Base-by-base conservation (phyloP, 2,329 filamentous ascomycete genomes). In the Cladosporium sphaerospermum region DNA sequence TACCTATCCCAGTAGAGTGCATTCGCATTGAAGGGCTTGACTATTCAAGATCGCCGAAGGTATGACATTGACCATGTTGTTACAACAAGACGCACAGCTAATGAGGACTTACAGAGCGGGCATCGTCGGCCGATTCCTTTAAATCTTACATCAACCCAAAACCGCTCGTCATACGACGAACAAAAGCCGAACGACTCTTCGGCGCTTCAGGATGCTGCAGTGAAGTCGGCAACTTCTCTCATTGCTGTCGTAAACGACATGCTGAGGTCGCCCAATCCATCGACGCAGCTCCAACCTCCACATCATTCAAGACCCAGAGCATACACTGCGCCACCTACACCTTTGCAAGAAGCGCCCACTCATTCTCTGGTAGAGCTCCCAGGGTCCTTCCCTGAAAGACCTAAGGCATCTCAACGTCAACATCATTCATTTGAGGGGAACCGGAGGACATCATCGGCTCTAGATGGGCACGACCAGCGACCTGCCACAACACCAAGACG, bases 191-290 rank as follows among this genome's bases (percentile, higher is more conserved):
- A 58, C n/a, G 59, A 64, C 8, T 62, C 64, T 2, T 55, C 61
- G 33, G 57, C 59, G 9, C 54, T 67, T 3, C 65, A 67, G 28
- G 62, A 65, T 54, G 64, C 64, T 3, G 63, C 64, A 23, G 62
- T 67, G 9, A 60, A 62, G 49, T 66, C 64, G 9, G 63, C 64
- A 3, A 67, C 65, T 1, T 64, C 58, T 45, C 60, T 75, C 39
- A 65, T 73, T 56, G 64, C 67, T 32, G 67, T 69, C 18, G 67
- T 73, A 59, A 73, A 71, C 62, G 72, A 72, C 52, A 69, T 72
- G 61, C 63, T 74, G 23, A 67, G 68, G 37, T 73, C 71, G 14
- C 71, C 72, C 48, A 64, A 62, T 32, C 57, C 69, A 42, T 66
- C 64, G 54, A 61, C 63, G 39, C 63, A 62, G 54, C 52, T 62